Evolutionary conservation across 768 basidiomycete genomes (phyloP), one percentile per base, ranked within the genome.

Genomic region (Macrolepiota albuminosa): DNA sequence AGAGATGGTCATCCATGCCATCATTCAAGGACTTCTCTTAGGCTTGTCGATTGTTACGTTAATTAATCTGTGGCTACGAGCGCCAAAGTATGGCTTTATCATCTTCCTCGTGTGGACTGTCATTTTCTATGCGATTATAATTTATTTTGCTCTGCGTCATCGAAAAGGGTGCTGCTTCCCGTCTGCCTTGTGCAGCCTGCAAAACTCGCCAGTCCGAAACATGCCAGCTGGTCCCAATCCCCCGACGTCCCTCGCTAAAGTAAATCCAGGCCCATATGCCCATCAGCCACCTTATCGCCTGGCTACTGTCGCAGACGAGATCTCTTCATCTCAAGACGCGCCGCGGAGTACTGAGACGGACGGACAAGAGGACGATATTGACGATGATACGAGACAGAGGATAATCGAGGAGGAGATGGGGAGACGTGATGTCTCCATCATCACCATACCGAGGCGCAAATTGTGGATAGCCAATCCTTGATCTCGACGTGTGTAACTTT

Each of bases 331-430:
- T 24, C 75, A 74, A 59, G 70, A 75, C 21, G 75, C 72, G n/a
- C 81, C 79, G 48, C 77, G 76, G 54, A 83, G 79, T 61, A 76
- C 75, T 51, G 84, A 83, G 37, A 79, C 78, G 7, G 87, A 85
- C 56, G 82, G 82, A 11, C 78, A 83, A 10, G 86, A 89, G 21
- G 86, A 88, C 34, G 87, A 89, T 50, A 76, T 88, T 57, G 90
- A 92, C 64, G 90, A 92, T 63, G 84, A 87, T 52, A 80, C 84
- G 13, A 78, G 85, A 61, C 90, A 91, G 69, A 79, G 84, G 60
- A 78, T 83, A 65, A 91, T 92, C 37, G 91, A 93, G 69, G 86
- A 88, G 59, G 91, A 93, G 71, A 89, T 93, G 81, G 84, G 79
- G 42, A 78, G 90, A 64, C 82, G 91, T 52, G 89, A 93, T 63